Evolutionary conservation across 176 grass and related monocot genomes (phyloP), one percentile per base, ranked within the genome.

Genomic region (Phoenix dactylifera): DNA sequence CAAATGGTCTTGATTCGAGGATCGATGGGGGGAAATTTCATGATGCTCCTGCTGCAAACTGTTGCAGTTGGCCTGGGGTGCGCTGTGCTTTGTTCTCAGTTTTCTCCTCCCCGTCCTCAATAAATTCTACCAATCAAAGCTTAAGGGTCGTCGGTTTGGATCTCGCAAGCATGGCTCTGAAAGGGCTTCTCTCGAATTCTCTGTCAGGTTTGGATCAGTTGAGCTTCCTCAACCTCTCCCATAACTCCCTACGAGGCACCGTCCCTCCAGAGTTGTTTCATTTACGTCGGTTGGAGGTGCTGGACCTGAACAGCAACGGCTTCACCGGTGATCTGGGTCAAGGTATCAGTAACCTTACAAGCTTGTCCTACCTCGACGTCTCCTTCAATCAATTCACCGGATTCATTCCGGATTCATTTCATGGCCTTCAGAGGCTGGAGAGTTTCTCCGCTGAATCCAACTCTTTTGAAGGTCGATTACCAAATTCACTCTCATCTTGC

Each of bases 141-240:
- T n/a, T n/a, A n/a, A n/a, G n/a, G n/a, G n/a, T n/a, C n/a, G n/a
- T n/a, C n/a, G n/a, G n/a, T n/a, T n/a, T n/a, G n/a, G n/a, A n/a
- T n/a, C n/a, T n/a, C n/a, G n/a, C n/a, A n/a, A n/a, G n/a, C n/a
- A n/a, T n/a, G n/a, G n/a, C n/a, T n/a, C n/a, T n/a, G n/a, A n/a
- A n/a, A n/a, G n/a, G n/a, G n/a, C n/a, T n/a, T n/a, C n/a, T n/a
- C n/a, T n/a, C n/a, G n/a, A n/a, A n/a, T n/a, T n/a, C n/a, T n/a
- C n/a, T n/a, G n/a, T n/a, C n/a, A n/a, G n/a, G n/a, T n/a, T n/a
- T n/a, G n/a, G n/a, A n/a, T n/a, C n/a, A n/a, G n/a, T n/a, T n/a
- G n/a, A n/a, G n/a, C n/a, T 64, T 23, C 44, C 61, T 64, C 35
- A 50, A 64, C 19, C 35, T 51, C 61, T 64, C 61, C 39, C 4